A percentile compares a stretch with the other conserved stretches of the same genome.
These are phyloP conservation scores for Tricholoma sp. DNA, from an alignment of 768 basidiomycete species.

Conservation along the genomic window DNA sequence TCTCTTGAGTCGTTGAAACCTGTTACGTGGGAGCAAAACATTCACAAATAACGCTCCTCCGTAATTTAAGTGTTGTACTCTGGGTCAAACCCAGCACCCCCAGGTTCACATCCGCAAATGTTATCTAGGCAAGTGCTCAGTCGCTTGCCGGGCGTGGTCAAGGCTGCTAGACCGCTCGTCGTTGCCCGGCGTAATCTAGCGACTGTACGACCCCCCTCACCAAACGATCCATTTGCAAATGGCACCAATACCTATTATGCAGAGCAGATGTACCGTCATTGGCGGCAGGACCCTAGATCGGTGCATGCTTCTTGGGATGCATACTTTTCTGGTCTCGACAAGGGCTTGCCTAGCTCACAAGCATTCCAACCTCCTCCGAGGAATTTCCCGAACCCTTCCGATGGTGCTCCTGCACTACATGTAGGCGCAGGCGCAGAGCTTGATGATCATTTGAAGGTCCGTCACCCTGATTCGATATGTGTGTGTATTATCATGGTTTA, in stretches of 20 bases:
- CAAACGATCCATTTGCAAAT: slow-evolving; percentile 86
- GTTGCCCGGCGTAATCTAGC: slow-evolving; percentile 34
- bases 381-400: slow-evolving; percentile 64
- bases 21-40: background rate
- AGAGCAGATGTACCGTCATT: slow-evolving; percentile 93
- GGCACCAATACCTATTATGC: slow-evolving; percentile 95
- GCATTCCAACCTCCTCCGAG: slow-evolving; percentile 85
- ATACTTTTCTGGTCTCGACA: slow-evolving; percentile 92
- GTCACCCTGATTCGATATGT: slow-evolving; percentile 9
- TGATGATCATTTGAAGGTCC: slow-evolving; percentile 91
- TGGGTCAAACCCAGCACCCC: background rate
- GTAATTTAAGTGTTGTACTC: too few relatives aligned
- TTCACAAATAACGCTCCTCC: background rate
- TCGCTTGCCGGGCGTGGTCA: slow-evolving; percentile 23
- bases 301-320: slow-evolving; percentile 94
- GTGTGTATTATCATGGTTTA: slow-evolving; percentile 1
- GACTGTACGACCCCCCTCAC: slow-evolving; percentile 51
- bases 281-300: slow-evolving; percentile 84
- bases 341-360: slow-evolving; percentile 70
- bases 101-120: slow-evolving; percentile 18
- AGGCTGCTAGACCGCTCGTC: slow-evolving; percentile 8
- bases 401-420: slow-evolving; percentile 76
- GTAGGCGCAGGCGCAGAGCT: slow-evolving; percentile 70
- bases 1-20: too few relatives aligned
- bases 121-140: slow-evolving; percentile 29